Percentiles rank a stretch among this genome's conserved stretches.
Evolutionary conservation across 345 rosid genomes (phyloP).

Genomic region (Kandelia obovata): DNA sequence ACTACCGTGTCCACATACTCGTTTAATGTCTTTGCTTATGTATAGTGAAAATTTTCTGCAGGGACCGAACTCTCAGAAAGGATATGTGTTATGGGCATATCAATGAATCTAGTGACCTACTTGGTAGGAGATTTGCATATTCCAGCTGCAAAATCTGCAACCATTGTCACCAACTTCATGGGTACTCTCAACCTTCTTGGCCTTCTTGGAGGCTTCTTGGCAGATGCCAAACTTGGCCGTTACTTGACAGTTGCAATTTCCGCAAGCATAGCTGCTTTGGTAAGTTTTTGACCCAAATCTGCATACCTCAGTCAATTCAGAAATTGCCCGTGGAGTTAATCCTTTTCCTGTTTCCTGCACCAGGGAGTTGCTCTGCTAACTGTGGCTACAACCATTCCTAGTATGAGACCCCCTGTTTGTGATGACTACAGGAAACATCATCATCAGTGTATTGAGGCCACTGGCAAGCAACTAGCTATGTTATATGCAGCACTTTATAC

Average conservation of each 20-base stretch:
- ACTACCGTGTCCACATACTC: neutral
- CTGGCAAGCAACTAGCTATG: conserved; percentile 58
- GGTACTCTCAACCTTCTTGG: conserved; percentile 88
- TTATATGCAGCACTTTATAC: conserved; percentile 78
- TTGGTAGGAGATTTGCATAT: conserved; percentile 74
- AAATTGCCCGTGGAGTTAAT: neutral
- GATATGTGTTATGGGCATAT: conserved; percentile 84
- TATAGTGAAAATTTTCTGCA: conserved; percentile 20
- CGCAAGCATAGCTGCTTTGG: conserved; percentile 65
- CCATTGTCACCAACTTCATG: conserved; percentile 79
- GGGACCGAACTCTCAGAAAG: conserved; percentile 89
- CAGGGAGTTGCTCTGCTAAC: conserved; percentile 72
- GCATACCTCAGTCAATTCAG: no score
- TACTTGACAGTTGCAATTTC: conserved; percentile 68
- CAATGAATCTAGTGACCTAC: conserved; percentile 88
- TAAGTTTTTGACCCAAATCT: conserved; percentile 16
- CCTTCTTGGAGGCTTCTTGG: conserved; percentile 85
- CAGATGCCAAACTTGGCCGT: conserved; percentile 87
- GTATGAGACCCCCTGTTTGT: conserved; percentile 81
- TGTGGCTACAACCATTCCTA: conserved; percentile 57
- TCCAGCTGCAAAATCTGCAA: conserved; percentile 75
- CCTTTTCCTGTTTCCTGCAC: neutral
- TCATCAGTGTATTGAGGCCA: conserved; percentile 67
- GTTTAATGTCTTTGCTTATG: neutral
- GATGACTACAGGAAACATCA: conserved; percentile 48